Conservation (phyloP, 495 filamentous ascomycete species). For the Aspergillus affinis region DNA sequence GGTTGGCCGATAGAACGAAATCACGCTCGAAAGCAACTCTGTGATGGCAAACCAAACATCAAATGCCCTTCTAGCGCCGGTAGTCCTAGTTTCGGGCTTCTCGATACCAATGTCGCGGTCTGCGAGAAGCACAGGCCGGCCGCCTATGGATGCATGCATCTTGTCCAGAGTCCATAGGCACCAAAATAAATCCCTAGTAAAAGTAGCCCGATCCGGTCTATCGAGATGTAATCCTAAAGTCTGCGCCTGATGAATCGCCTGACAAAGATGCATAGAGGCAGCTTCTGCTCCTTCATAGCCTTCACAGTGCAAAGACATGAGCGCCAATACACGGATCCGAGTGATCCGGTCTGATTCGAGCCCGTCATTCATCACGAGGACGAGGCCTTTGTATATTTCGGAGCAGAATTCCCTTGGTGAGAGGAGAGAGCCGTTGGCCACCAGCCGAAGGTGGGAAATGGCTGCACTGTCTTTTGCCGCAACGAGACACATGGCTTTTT, state of each 20-base stretch:
- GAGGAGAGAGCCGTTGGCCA: slow-evolving; percentile 24
- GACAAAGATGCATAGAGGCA: slow-evolving; percentile 45
- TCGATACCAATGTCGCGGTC: slow-evolving; percentile 59
- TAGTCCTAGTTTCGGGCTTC: slow-evolving; percentile 21
- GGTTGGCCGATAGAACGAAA: slow-evolving; percentile 64
- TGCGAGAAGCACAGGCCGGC: slow-evolving; percentile 63
- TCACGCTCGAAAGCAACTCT: slow-evolving; percentile 61
- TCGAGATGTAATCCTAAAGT: slow-evolving; percentile 64
- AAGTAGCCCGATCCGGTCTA: slow-evolving; percentile 34
- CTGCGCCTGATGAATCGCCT: slow-evolving; percentile 60
- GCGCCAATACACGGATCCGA: slow-evolving; percentile 44
- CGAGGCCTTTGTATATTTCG: slow-evolving; percentile 39
- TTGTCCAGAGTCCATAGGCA: slow-evolving; percentile 69
- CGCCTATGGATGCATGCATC: slow-evolving; percentile 61
- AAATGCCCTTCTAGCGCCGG: slow-evolving; percentile 35
- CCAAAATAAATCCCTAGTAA: slow-evolving; percentile 60
- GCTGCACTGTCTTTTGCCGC: slow-evolving; percentile 45
- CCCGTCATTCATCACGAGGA: slow-evolving; percentile 37
- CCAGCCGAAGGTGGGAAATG: slow-evolving; percentile 30
- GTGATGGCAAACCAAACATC: slow-evolving; percentile 54
- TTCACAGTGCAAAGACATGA: slow-evolving; percentile 49
- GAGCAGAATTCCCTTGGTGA: slow-evolving; percentile 36
- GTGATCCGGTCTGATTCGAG: slow-evolving; percentile 45
- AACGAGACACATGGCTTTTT: slow-evolving; percentile 46
- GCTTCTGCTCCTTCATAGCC: slow-evolving; percentile 46